These are phyloP conservation scores for Daedaleopsis sinensis DNA, from an alignment of 768 basidiomycete species.

Conservation along the genomic window DNA sequence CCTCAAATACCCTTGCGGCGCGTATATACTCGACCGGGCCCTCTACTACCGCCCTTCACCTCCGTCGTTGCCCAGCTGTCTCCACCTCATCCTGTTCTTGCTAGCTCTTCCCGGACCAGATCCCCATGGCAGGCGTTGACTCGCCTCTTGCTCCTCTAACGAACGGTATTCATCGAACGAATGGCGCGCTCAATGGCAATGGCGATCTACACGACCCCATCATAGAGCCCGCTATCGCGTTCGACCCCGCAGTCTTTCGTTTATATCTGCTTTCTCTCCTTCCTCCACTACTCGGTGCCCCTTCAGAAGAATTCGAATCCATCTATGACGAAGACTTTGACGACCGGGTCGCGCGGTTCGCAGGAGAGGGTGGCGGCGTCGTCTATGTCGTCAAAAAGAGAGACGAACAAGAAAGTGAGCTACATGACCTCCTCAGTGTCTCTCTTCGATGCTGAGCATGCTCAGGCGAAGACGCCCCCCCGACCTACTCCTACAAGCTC, in stretches of 20 bases:
- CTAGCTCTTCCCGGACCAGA: too few relatives aligned
- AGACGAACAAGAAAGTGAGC: slow-evolving; percentile 73
- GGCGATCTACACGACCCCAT: slow-evolving; percentile 30
- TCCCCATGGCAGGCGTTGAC: slow-evolving; percentile 19
- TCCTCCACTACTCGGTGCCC: slow-evolving; percentile 82
- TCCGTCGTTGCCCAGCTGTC: neutral
- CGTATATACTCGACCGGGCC: neutral
- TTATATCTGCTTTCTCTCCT: slow-evolving; percentile 72
- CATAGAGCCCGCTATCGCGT: slow-evolving; percentile 46
- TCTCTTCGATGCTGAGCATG: neutral
- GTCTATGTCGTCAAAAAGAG: slow-evolving; percentile 82
- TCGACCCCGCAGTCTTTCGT: slow-evolving; percentile 73
- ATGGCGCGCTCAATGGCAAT: slow-evolving; percentile 24
- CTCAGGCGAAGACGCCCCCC: slow-evolving; percentile 61
- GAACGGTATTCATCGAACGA: slow-evolving; percentile 21
- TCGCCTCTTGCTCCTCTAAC: slow-evolving; percentile 15
- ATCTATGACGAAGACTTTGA: slow-evolving; percentile 75
- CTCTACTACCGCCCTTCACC: neutral
- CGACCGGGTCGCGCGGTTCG: slow-evolving; percentile 76
- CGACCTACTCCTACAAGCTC: slow-evolving; percentile 67
- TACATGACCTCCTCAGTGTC: neutral
- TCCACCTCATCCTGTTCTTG: neutral
- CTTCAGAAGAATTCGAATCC: slow-evolving; percentile 61
- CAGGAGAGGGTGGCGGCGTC: slow-evolving; percentile 72
- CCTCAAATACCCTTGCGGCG: neutral